Conservation (phyloP, 2,329 filamentous ascomycete genomes). For the Nectriaceae sp. region DNA sequence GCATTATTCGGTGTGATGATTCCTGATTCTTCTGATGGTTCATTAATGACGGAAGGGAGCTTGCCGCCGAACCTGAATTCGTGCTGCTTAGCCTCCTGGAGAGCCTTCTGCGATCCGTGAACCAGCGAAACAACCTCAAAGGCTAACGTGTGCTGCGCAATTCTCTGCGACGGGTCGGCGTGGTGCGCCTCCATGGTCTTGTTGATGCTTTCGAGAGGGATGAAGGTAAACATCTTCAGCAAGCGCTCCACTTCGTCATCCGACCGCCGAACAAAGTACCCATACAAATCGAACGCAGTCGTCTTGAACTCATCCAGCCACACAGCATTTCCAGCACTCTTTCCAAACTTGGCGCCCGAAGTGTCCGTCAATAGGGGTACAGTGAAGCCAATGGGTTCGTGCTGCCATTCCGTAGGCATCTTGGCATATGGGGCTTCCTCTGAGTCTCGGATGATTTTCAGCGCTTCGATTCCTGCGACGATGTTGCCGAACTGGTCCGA, state of each 20-base stretch:
- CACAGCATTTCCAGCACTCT: slow-evolving; percentile 89
- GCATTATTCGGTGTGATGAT: slow-evolving; percentile 48
- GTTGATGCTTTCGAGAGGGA: slow-evolving; percentile 70
- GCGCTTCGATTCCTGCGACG: slow-evolving; percentile 80
- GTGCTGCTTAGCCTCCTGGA: slow-evolving; percentile 60
- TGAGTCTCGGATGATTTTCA: slow-evolving; percentile 70
- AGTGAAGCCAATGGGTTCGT: slow-evolving; percentile 80
- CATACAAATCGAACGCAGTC: slow-evolving; percentile 80
- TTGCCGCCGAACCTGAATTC: slow-evolving; percentile 47
- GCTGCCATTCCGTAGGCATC: slow-evolving; percentile 44
- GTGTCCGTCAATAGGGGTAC: slow-evolving; percentile 86
- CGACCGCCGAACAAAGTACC: slow-evolving; percentile 82
- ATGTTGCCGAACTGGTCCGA: slow-evolving; percentile 98
- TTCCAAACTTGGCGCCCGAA: slow-evolving; percentile 88
- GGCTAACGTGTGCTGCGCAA: slow-evolving; percentile 82
- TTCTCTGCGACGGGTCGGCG: slow-evolving; percentile 67
- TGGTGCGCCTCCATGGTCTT: slow-evolving; percentile 68
- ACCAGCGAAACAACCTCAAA: slow-evolving; percentile 79
- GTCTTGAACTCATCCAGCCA: slow-evolving; percentile 89
- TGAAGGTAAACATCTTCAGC: slow-evolving; percentile 87
- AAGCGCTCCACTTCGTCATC: slow-evolving; percentile 82
- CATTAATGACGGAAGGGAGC: slow-evolving; percentile 32
- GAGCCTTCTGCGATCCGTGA: slow-evolving; percentile 69
- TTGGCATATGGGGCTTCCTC: slow-evolving; percentile 47
- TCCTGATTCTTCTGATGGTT: slow-evolving; percentile 31